phyloP scores from a whole-genome alignment of 768 basidiomycete species.

The Tricholoma furcatifolium region DNA sequence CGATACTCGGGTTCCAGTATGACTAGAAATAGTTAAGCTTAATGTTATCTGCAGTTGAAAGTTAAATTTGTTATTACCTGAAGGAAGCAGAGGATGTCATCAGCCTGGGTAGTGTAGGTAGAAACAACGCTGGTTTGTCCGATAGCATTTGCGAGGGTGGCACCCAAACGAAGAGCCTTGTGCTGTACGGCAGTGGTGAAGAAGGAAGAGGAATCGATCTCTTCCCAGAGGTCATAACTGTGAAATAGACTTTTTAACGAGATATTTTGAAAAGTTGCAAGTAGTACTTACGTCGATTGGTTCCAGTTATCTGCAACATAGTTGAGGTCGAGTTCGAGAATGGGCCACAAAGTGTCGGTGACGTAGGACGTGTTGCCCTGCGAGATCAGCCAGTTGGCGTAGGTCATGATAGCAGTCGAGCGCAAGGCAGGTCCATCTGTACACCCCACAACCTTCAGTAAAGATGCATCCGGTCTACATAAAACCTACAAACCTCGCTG shows the following conservation, averaged over 20 bases:
- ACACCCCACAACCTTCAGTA: neutral
- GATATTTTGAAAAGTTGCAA: conserved; percentile 1
- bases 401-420: conserved; percentile 63
- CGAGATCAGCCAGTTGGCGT: conserved; percentile 58
- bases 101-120: conserved; percentile 58
- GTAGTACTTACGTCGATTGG: conserved; percentile 39
- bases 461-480: neutral
- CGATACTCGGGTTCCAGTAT: conserved; percentile 69
- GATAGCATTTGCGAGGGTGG: conserved; percentile 56
- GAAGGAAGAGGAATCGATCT: conserved; percentile 70
- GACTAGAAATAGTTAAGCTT: conserved; percentile 43
- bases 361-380: conserved; percentile 47
- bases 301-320: conserved; percentile 74
- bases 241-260: conserved; percentile 27
- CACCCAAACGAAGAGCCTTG: conserved; percentile 69
- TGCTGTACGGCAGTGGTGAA: conserved; percentile 83
- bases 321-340: conserved; percentile 72
- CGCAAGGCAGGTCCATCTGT: conserved; percentile 74
- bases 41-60: neutral
- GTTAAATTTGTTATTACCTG: conserved; percentile 42
- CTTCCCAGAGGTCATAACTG: conserved; percentile 79
- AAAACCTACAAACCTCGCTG: conserved; percentile 45
- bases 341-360: conserved; percentile 60
- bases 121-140: conserved; percentile 47
- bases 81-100: conserved; percentile 70